A percentile compares a stretch with the other conserved stretches of the same genome.
Conservation (phyloP, 768 basidiomycete genomes). For the Peribolospora kevripleyi region DNA sequence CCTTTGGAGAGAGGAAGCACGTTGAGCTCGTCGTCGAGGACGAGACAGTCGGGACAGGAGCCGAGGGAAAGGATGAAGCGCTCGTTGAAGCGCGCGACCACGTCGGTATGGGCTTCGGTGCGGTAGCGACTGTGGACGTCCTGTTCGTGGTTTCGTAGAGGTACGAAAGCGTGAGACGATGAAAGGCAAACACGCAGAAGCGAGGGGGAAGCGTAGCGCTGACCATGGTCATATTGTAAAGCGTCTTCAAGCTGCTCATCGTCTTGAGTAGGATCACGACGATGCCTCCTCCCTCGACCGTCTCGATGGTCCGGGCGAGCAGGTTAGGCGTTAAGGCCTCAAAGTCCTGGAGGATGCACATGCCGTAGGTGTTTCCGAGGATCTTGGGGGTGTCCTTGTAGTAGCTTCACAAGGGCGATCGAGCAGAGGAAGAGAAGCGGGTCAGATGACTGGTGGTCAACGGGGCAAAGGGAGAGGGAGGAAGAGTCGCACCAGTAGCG, state of each 20-base stretch:
- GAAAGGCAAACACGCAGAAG: background rate
- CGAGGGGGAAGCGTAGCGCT: conserved; percentile 2
- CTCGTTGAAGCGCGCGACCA: conserved; percentile 91
- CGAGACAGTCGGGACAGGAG: conserved; percentile 70
- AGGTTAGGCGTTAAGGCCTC: conserved; percentile 95
- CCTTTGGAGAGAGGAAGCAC: conserved; percentile 85
- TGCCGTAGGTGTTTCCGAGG: conserved; percentile 89
- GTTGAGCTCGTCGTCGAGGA: conserved; percentile 93
- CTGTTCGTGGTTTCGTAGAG: conserved; percentile 23
- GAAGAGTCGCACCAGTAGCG: conserved; percentile 55
- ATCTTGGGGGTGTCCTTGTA: conserved; percentile 96
- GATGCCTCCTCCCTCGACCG: conserved; percentile 68
- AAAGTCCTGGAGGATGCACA: conserved; percentile 91
- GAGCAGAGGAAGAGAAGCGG: background rate
- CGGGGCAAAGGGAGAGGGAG: background rate
- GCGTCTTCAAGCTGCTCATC: conserved; percentile 72
- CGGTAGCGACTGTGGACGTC: conserved; percentile 89
- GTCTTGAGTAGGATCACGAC: conserved; percentile 78
- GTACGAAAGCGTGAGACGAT: background rate
- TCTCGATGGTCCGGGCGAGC: conserved; percentile 88
- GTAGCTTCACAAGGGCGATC: conserved; percentile 29
- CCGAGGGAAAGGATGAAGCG: conserved; percentile 94
- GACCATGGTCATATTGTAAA: conserved; percentile 73
- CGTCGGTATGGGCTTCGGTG: conserved; percentile 32
- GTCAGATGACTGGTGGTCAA: background rate